Evolutionary conservation across 2,329 filamentous ascomycete species (phyloP), one percentile per base, ranked within the genome.

Genomic region (Colletotrichum lupini): DNA sequence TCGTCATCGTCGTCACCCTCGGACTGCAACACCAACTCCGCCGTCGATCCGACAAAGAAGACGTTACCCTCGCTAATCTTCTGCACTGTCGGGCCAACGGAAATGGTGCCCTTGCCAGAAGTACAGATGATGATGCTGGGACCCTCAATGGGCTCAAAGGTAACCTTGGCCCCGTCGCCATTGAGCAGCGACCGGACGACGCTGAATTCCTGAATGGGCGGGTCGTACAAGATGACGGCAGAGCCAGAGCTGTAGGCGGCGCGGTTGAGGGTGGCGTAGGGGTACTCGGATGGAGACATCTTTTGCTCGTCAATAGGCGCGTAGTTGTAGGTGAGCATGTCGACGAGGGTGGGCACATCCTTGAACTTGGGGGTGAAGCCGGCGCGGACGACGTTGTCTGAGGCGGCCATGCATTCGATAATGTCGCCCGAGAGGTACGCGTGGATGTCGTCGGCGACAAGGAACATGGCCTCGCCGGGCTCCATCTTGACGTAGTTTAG

Each of bases 311-410:
- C 92, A 76, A 98, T 98, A 2, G 97, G 96, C 0, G 97, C 95
- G 79, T 97, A 98, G 78, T 92, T 94, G 86, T 99, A 99, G 0
- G 97, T 99, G 76, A 99, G 86, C 92, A 98, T 97, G 74, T 91
- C 89, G 42, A 96, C 95, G 12, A 99, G 88, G 0, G 95, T 98
- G 67, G 92, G 85, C 26, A 98, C 94, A 78, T 99, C 97, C 85
- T 98, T 98, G 89, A 98, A 99, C 82, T 99, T 99, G 68, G 97
- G 97, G 0, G 97, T 99, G 83, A 99, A 97, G 56, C 97, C 97
- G 0, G 97, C 97, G 68, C 97, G 95, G 64, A 99, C 95, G 46
- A 99, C 97, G 77, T 99, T 99, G 88, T 99, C 97, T n/a, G 94
- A 97, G 9, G 95, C 93, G 0, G 97, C 97, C 97, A 99, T 99